These are phyloP conservation scores for Gloeopeniophorella convolvens DNA, from an alignment of 768 basidiomycete genomes.

Conservation along the genomic window DNA sequence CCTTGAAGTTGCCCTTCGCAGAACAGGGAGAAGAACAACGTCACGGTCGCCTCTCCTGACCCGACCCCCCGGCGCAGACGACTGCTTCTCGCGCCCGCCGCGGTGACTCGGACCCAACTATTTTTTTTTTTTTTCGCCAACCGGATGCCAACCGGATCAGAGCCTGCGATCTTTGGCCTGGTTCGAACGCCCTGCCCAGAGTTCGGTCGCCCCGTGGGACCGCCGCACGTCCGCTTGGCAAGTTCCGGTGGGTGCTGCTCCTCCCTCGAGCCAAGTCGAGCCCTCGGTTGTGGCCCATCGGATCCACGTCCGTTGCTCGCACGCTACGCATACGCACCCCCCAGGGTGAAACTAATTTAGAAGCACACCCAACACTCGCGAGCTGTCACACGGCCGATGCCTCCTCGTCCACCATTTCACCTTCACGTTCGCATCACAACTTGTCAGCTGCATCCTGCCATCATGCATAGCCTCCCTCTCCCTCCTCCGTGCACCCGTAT, in stretches of 20 bases:
- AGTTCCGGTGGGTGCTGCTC: neutral
- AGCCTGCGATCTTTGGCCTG: neutral
- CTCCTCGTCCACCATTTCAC: neutral
- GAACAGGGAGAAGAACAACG: too few species aligned
- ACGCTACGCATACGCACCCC: too few species aligned
- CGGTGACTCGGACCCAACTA: too few species aligned
- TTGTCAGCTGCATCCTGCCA: conserved; percentile 10
- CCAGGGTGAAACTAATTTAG: too few species aligned
- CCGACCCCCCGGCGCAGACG: too few species aligned
- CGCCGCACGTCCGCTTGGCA: neutral
- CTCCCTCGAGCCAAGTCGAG: conserved; percentile 15
- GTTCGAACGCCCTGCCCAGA: neutral
- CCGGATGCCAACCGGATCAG: neutral
- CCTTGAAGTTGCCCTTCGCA: too few species aligned
- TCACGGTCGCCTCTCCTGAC: too few species aligned
- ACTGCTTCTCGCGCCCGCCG: too few species aligned
- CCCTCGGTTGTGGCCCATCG: conserved; percentile 17
- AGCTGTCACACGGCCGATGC: too few species aligned
- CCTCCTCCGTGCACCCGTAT: neutral
- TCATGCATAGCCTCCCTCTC: conserved; percentile 5
- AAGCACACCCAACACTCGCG: too few species aligned
- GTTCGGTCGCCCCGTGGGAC: neutral
- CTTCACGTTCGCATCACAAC: conserved; percentile 4
- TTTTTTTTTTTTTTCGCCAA: neutral
- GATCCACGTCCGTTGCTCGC: neutral